Percentiles rank a stretch among this genome's conserved stretches.
Conservation (phyloP, 768 basidiomycete species). For the Mrakia blollopis region DNA sequence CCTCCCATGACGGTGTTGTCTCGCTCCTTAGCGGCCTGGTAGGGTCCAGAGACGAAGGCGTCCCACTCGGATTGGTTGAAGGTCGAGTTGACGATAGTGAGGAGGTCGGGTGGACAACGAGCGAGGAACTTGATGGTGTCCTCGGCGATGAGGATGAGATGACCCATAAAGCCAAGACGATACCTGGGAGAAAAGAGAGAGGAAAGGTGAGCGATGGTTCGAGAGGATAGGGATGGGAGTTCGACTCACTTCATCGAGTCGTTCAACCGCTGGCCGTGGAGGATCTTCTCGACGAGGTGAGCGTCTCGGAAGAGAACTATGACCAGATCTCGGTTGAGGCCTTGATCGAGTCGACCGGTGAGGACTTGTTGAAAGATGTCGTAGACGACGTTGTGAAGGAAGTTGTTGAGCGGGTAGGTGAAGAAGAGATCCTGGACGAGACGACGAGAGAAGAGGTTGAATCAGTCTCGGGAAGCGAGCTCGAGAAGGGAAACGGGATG, state of each 20-base stretch:
- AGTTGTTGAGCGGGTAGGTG: conserved; percentile 95
- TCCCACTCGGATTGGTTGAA: conserved; percentile 81
- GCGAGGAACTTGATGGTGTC: conserved; percentile 86
- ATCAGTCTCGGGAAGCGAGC: neutral
- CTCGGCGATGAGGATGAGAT: conserved; percentile 88
- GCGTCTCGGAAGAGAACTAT: conserved; percentile 83
- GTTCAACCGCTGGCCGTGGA: conserved; percentile 76
- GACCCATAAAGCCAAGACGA: conserved; percentile 91
- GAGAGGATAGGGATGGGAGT: neutral
- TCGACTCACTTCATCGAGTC: conserved; percentile 47
- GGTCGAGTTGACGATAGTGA: conserved; percentile 57
- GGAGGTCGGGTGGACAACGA: conserved; percentile 75
- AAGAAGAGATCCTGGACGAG: conserved; percentile 81
- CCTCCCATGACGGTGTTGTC: conserved; percentile 79
- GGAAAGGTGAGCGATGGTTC: neutral
- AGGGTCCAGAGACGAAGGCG: conserved; percentile 76
- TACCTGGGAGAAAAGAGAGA: neutral
- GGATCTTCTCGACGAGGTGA: conserved; percentile 72
- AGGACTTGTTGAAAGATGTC: conserved; percentile 93
- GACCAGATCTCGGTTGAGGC: conserved; percentile 76
- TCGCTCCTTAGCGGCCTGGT: conserved; percentile 76
- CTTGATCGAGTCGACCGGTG: conserved; percentile 71
- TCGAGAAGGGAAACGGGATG: neutral
- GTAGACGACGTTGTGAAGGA: conserved; percentile 92
- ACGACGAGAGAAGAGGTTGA: neutral